Evolutionary conservation across 2,329 filamentous ascomycete species (phyloP).

Genomic region (Fusarium temperatum): DNA sequence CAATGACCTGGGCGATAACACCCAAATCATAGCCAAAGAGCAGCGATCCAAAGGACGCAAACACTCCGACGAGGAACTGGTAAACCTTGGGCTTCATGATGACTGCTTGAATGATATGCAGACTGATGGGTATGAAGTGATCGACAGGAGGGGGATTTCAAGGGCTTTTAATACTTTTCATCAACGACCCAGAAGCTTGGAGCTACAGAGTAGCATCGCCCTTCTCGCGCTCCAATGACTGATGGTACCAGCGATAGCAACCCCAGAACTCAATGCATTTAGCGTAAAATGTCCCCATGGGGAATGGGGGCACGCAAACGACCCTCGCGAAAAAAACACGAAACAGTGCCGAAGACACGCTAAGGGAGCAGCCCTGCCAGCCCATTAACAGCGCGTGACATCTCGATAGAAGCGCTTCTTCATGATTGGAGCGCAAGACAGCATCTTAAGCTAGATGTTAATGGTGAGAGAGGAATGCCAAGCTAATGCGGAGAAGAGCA

Average conservation of each 20-base stretch:
- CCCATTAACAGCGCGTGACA: constrained; percentile 9
- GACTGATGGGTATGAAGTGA: background rate
- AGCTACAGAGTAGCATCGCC: background rate
- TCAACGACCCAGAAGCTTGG: background rate
- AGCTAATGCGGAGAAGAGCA: background rate
- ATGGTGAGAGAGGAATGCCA: background rate
- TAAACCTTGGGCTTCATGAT: constrained; percentile 50
- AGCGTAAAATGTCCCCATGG: constrained; percentile 2
- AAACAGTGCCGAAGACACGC: background rate
- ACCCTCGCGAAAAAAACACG: background rate
- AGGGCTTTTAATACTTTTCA: constrained; percentile 5
- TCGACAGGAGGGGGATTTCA: background rate
- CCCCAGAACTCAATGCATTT: background rate
- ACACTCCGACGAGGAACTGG: constrained; percentile 60
- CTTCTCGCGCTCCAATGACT: constrained; percentile 1
- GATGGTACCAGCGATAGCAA: background rate
- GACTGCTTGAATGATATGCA: background rate
- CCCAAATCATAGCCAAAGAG: constrained; percentile 40
- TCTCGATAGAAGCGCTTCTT: constrained; percentile 1
- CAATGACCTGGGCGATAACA: constrained; percentile 60
- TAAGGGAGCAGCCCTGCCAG: background rate
- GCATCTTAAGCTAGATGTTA: background rate
- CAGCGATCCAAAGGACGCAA: constrained; percentile 39
- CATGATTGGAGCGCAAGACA: constrained; percentile 6
- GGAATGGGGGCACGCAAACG: background rate